These are phyloP conservation scores for Yamadazyma atmosphaerica DNA, from an alignment of 1,139 yeast species.

Conservation along the genomic window DNA sequence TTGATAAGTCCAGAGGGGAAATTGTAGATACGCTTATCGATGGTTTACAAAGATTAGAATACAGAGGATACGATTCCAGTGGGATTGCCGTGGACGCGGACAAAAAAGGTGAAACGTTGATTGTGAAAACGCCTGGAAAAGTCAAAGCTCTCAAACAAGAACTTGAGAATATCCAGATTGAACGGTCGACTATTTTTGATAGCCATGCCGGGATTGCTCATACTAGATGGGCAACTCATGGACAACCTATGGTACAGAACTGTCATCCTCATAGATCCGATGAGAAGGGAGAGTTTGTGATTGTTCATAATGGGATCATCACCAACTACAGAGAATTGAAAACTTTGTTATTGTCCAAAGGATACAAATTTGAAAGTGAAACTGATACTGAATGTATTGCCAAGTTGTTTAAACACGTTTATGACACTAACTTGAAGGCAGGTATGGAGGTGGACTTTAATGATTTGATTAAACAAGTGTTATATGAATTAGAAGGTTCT, in stretches of 20 bases:
- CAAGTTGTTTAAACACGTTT: constrained; percentile 86
- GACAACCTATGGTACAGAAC: constrained; percentile 81
- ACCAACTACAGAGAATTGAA: constrained; percentile 92
- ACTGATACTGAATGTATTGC: constrained; percentile 99
- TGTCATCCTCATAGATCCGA: constrained; percentile 98
- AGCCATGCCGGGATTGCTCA: constrained; percentile 97
- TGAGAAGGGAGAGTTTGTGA: constrained; percentile 74
- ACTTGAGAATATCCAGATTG: constrained; percentile 55
- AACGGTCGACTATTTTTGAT: constrained; percentile 64
- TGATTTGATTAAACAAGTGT: constrained; percentile 88
- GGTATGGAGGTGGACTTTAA: constrained; percentile 67
- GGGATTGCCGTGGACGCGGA: constrained; percentile 96
- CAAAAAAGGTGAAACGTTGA: constrained; percentile 46
- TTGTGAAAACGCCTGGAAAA: constrained; percentile 89
- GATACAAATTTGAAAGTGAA: constrained; percentile 83
- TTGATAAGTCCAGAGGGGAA: constrained; percentile 89
- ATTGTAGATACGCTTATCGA: constrained; percentile 86
- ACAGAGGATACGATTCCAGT: constrained; percentile 97
- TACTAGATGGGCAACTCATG: constrained; percentile 99
- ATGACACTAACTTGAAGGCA: constrained; percentile 68
- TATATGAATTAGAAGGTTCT: constrained; percentile 94
- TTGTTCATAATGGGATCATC: constrained; percentile 98
- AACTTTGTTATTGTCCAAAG: constrained; percentile 76
- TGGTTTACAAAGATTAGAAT: constrained; percentile 91
- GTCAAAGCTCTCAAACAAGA: constrained; percentile 78